phyloP scores from a whole-genome alignment of 2,329 filamentous ascomycete genomes.

The Beauveria australis region DNA sequence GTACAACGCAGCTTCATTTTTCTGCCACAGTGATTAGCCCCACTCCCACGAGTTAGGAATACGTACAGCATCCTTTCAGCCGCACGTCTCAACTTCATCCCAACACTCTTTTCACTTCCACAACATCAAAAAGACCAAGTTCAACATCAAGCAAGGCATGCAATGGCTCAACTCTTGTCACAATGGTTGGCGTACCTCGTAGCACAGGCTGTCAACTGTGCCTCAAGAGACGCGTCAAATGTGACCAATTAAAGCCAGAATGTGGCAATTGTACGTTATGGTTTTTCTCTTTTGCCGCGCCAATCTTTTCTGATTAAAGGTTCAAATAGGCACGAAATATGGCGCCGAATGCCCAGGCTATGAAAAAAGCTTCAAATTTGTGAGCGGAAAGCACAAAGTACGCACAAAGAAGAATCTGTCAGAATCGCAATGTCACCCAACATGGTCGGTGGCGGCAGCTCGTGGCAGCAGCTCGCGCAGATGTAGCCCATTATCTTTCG shows the following conservation, averaged over 20 bases:
- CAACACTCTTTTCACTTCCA: not conserved
- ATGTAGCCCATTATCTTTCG: conserved; percentile 12
- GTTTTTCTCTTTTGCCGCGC: not conserved
- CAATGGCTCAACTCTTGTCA: not conserved
- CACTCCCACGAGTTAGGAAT: no score
- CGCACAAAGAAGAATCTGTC: conserved; percentile 13
- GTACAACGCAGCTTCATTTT: no score
- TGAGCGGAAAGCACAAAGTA: conserved; percentile 31
- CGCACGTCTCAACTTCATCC: not conserved
- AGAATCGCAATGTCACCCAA: conserved; percentile 13
- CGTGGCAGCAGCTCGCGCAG: conserved; percentile 9
- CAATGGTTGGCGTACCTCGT: conserved; percentile 17
- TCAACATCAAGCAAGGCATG: not conserved
- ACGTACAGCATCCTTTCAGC: no score
- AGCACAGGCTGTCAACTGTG: conserved; percentile 28
- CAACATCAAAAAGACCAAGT: not conserved
- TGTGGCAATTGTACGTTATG: conserved; percentile 28
- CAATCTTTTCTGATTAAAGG: not conserved
- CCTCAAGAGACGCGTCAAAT: conserved; percentile 34
- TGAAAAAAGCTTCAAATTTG: conserved; percentile 30
- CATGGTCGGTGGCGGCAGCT: not conserved
- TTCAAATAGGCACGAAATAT: conserved; percentile 20
- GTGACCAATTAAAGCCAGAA: conserved; percentile 35
- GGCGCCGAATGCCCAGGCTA: conserved; percentile 32
- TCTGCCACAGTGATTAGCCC: no score